These are phyloP conservation scores for Lepidium campestre DNA, from an alignment of 441 rosid species.

Conservation along the genomic window DNA sequence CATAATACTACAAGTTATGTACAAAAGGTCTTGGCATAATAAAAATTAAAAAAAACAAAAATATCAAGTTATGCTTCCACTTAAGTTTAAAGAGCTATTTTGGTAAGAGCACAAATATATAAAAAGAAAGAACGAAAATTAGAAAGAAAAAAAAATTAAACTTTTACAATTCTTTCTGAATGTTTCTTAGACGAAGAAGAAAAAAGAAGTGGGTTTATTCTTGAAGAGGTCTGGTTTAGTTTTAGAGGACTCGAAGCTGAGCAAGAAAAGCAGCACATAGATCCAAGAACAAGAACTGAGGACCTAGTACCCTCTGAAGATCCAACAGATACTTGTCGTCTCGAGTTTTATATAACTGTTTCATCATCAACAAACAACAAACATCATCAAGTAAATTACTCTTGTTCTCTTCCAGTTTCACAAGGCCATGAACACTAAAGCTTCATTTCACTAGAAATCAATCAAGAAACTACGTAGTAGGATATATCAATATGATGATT, in stretches of 20 bases:
- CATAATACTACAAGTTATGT: too few relatives aligned
- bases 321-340: slow-evolving; percentile 92
- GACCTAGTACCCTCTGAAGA: slow-evolving; percentile 91
- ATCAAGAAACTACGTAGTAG: not conserved
- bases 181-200: not conserved
- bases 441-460: not conserved
- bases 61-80: too few relatives aligned
- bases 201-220: slow-evolving; percentile 11
- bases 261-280: slow-evolving; percentile 97
- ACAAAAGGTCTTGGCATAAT: too few relatives aligned
- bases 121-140: not conserved
- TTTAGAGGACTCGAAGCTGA: slow-evolving; percentile 78
- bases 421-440: not conserved
- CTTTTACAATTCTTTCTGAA: slow-evolving; percentile 1
- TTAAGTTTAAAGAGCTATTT: too few relatives aligned
- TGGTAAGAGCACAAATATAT: not conserved
- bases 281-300: slow-evolving; percentile 90
- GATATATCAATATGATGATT: not conserved
- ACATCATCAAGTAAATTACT: not conserved
- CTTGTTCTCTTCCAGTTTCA: not conserved
- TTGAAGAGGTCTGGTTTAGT: not conserved
- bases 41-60: too few relatives aligned
- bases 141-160: not conserved
- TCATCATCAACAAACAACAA: slow-evolving; percentile 3
- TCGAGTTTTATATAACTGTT: slow-evolving; percentile 60